Evolutionary conservation across 352 stramenopile species (phyloP), one percentile per base, ranked within the genome.

Genomic region (Thalassiosira livingstoniorum): DNA sequence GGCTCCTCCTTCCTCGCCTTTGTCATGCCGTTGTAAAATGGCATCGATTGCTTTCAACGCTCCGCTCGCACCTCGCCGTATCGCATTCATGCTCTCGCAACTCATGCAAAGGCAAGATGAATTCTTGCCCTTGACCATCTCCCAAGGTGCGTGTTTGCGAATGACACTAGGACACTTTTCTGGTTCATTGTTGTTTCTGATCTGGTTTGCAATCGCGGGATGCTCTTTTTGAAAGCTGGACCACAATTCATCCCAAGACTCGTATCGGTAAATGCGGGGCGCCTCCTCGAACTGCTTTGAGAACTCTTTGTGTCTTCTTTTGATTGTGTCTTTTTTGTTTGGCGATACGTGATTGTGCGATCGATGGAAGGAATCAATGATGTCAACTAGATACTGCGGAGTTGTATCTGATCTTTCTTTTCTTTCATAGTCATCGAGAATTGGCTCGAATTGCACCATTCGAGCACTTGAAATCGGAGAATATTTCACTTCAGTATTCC

Each of bases 321-420:
- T 67, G 4, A 67, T 37, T 15, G 27, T 39, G 27, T 67, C 58
- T 29, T 67, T 67, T 5, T 39, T 67, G n/a, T 67, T 43, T 5
- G 58, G 58, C 21, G 58, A 67, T 10, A 67, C n/a, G 11, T 15
- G 21, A 29, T 25, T 25, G 37, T 67, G 21, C 4, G 18, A 25
- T 37, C 27, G 58, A 39, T 45, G 37, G 21, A 29, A 67, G 5
- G 21, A 4, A 21, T 67, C 13, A 37, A 67, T 67, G 5, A 21
- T 23, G 18, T 29, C 58, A 25, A 45, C 42, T 15, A 45, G 15
- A 7, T 23, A 15, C 15, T 47, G 39, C 15, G 39, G 39, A 47
- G 39, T 47, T 15, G 7, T 47, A 47, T 47, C 39, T 47, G 39
- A 47, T 47, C 39, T 7, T 47, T 47, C 39, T 18, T 7, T 15